A percentile compares a stretch with the other conserved stretches of the same genome.
Conservation (phyloP, 305 asterid genomes). For the Ilex paraguariensis region DNA sequence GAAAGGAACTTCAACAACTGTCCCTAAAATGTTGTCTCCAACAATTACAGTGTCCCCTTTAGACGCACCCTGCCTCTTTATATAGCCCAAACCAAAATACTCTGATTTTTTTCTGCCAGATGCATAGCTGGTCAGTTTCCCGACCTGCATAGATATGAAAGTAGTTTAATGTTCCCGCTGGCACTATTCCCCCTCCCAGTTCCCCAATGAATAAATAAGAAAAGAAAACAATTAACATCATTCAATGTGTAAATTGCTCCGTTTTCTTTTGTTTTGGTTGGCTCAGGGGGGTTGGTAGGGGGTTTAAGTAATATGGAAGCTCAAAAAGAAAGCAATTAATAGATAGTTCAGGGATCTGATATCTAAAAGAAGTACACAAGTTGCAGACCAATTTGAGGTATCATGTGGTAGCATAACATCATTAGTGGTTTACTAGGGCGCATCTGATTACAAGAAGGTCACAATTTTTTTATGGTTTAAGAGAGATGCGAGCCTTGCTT, state of each 20-base stretch:
- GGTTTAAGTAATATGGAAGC: neutral
- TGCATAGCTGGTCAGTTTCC: constrained; percentile 79
- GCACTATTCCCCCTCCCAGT: neutral
- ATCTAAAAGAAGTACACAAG: no score
- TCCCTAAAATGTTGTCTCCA: constrained; percentile 59
- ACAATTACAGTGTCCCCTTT: constrained; percentile 63
- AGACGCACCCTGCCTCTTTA: constrained; percentile 70
- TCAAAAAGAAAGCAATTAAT: no score
- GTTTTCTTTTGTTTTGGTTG: neutral
- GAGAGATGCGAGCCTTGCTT: neutral
- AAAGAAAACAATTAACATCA: neutral
- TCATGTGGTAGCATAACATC: no score
- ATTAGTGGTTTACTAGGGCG: no score
- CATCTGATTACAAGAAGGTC: no score
- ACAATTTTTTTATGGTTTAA: neutral
- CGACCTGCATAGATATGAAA: constrained; percentile 49
- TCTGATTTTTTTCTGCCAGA: constrained; percentile 46
- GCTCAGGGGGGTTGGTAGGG: neutral
- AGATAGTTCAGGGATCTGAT: no score
- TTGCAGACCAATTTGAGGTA: no score
- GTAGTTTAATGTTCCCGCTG: constrained; percentile 1
- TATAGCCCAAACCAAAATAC: constrained; percentile 85
- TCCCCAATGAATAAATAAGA: neutral
- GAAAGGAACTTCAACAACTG: constrained; percentile 78
- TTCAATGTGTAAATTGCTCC: neutral